These are phyloP conservation scores for Ascochyta clinopodiicola DNA, from an alignment of 2,329 filamentous ascomycete species.

Conservation along the genomic window DNA sequence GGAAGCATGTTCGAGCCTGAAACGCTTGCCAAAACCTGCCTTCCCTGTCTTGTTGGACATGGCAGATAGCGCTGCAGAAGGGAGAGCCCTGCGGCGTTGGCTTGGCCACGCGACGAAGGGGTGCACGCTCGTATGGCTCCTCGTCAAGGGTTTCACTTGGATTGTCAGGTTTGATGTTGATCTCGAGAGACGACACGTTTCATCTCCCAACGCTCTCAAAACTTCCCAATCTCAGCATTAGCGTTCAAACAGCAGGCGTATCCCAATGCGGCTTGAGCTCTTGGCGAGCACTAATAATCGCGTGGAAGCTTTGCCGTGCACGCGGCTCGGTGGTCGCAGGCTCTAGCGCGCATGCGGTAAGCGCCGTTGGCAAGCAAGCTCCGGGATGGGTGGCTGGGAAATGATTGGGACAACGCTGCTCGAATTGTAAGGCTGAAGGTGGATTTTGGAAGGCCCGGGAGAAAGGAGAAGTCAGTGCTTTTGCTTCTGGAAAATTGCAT, in stretches of 20 bases:
- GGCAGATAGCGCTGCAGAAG: conserved; percentile 11
- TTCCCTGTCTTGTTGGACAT: conserved; percentile 13
- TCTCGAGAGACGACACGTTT: conserved; percentile 17
- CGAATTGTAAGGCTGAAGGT: conserved; percentile 16
- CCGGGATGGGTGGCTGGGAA: conserved; percentile 22
- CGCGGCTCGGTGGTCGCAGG: conserved; percentile 12
- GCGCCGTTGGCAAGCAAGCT: conserved; percentile 11
- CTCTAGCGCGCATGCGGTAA: conserved; percentile 16
- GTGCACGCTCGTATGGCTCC: conserved; percentile 6
- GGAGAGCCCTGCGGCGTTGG: conserved; percentile 14
- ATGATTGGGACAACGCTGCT: conserved; percentile 21
- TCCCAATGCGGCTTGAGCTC: conserved; percentile 11
- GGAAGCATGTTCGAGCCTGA: conserved; percentile 23
- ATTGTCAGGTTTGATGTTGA: conserved; percentile 17
- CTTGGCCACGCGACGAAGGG: conserved; percentile 17
- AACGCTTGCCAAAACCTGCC: conserved; percentile 11
- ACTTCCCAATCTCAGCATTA: conserved; percentile 15
- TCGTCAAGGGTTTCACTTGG: conserved; percentile 18
- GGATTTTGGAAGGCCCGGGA: conserved; percentile 20
- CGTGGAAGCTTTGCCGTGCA: conserved; percentile 35
- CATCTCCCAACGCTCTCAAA: conserved; percentile 18
- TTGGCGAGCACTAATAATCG: conserved; percentile 20
- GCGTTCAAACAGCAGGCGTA: conserved; percentile 14
- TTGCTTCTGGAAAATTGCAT: conserved; percentile 26
- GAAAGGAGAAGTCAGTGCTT: conserved; percentile 31